These are phyloP conservation scores for Phaseolus coccineus DNA, from an alignment of 331 rosid species.

Conservation along the genomic window DNA sequence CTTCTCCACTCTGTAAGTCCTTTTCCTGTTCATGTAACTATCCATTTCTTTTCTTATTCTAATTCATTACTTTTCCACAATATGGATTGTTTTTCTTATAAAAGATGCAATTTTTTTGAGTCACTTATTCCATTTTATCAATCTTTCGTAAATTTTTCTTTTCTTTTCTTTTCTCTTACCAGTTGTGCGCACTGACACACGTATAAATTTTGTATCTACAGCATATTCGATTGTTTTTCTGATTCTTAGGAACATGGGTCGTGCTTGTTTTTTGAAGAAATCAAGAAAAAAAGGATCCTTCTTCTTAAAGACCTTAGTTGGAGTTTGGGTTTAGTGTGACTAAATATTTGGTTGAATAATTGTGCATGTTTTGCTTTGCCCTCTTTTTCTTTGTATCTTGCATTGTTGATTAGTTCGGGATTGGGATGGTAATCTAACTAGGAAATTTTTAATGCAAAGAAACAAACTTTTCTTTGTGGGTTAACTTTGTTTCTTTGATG, in stretches of 20 bases:
- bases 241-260: not conserved
- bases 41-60: not conserved
- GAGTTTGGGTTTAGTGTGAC: slow-evolving; percentile 16
- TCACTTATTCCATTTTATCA: not conserved
- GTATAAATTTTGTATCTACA: slow-evolving; percentile 15
- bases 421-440: not conserved
- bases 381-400: not conserved
- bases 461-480: slow-evolving; percentile 13
- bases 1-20: slow-evolving; percentile 40
- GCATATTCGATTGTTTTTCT: not conserved
- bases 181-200: not conserved
- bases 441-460: slow-evolving; percentile 14
- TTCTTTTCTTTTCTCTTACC: not conserved
- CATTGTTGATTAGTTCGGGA: not conserved
- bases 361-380: not conserved
- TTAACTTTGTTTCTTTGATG: not conserved
- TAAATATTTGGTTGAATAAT: not conserved
- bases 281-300: not conserved
- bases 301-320: not conserved
- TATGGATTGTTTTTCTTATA: no score
- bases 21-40: not conserved
- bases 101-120: slow-evolving; percentile 23
- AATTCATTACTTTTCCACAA: not conserved
- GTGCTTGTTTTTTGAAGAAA: not conserved
- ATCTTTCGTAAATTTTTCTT: no score